Base-by-base conservation (phyloP, 164 flowering plant genomes). In the Berberis thunbergii region DNA sequence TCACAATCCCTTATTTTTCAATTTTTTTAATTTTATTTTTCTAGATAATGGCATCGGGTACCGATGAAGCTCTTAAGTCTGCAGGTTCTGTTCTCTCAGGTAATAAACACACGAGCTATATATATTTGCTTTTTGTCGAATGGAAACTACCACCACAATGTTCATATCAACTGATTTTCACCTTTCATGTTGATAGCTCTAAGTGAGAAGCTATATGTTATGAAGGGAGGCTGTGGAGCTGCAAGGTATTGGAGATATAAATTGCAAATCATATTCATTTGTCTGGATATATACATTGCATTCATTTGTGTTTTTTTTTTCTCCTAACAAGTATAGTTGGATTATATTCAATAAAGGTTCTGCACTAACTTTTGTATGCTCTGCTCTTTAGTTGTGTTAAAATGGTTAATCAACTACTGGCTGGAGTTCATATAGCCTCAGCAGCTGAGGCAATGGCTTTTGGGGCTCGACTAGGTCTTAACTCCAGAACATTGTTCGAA, bases 391-490 rank as follows among this genome's bases (percentile, higher is more conserved):
- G 99, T 81, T 85, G 77, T 72, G 84, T 95, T 62, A 95, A 95
- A 80, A 95, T 95, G 99, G 83, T 87, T 63, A 95, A 95, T 77
- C 99, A 95, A 78, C 80, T 95, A 68, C 97, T 95, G 75, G 99
- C 99, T 72, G 99, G 99, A 73, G 97, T 95, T 73, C 99, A 95
- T 70, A 95, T 95, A 64, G 99, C 94, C 73, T 79, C 97, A 64
- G 81, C 92, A 59, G 99, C 99, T 60, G 99, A 95, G 80, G 97
- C 97, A 64, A 85, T 95, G 86, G 98, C 98, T 38, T 89, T 89
- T 80, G 99, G 92, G 46, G 91, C 99, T 67, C 86, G 95, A 60
- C 75, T 91, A 74, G 96, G 96, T 72, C 84, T 95, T 48, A 76
- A 83, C 69, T 84, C 98, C 7, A 86, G 87, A 75, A 70, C 56